Conservation (phyloP, 2,329 filamentous ascomycete species). For the Metarhizium album region DNA sequence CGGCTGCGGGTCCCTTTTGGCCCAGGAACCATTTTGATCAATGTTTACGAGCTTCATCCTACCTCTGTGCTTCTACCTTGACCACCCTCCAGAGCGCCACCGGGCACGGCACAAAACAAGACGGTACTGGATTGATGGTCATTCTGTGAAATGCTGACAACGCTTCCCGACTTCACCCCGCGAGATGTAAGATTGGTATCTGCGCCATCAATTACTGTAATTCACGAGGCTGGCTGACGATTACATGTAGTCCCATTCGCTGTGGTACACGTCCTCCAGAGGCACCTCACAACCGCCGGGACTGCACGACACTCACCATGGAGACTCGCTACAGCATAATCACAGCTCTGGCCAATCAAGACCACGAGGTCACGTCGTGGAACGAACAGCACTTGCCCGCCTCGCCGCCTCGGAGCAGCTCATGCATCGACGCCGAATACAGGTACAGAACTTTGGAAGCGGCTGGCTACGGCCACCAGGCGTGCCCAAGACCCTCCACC, state of each 20-base stretch:
- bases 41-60: not conserved
- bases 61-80: not conserved
- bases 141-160: conserved; percentile 41
- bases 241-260: conserved; percentile 49
- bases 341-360: conserved; percentile 24
- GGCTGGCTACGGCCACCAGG: conserved; percentile 87
- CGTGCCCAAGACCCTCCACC: conserved; percentile 78
- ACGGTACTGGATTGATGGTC: not conserved
- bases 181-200: conserved; percentile 46
- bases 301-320: conserved; percentile 22
- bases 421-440: conserved; percentile 64
- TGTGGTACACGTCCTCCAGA: conserved; percentile 62
- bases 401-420: conserved; percentile 68
- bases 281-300: conserved; percentile 30
- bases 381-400: conserved; percentile 54
- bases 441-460: conserved; percentile 78
- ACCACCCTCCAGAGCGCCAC: not conserved
- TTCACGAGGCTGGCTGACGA: not conserved
- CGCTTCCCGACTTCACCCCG: conserved; percentile 57
- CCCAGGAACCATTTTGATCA: not conserved
- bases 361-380: conserved; percentile 34
- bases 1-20: not conserved
- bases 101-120: not conserved
- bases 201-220: not conserved
- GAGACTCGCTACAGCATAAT: conserved; percentile 16